Conservation (phyloP, 768 basidiomycete genomes). For the Rhodocollybia butyracea region DNA sequence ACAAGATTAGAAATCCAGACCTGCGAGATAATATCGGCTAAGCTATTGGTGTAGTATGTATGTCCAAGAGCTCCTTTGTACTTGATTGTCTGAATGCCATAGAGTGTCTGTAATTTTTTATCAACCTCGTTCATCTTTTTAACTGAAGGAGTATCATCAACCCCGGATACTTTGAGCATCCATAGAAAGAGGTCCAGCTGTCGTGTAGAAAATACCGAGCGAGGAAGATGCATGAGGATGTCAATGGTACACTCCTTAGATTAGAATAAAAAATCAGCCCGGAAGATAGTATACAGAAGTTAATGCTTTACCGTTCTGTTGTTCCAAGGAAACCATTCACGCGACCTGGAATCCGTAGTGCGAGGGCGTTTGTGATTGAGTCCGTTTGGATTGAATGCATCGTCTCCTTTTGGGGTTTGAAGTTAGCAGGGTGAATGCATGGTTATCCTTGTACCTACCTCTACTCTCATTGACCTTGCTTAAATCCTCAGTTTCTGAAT, state of each 20-base stretch:
- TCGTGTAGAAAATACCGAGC: not conserved
- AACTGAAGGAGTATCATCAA: conserved; percentile 3
- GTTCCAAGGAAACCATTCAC: not conserved
- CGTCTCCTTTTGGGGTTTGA: too few species aligned
- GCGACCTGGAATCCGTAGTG: not conserved
- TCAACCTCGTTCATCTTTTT: not conserved
- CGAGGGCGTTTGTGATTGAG: not conserved
- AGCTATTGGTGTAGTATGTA: conserved; percentile 26
- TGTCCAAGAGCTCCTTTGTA: conserved; percentile 29
- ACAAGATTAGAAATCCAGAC: not conserved
- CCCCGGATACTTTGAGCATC: not conserved
- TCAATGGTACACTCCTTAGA: conserved; percentile 1
- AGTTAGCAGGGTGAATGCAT: too few species aligned
- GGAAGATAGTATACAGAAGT: not conserved
- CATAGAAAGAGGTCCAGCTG: not conserved
- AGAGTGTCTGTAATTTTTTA: conserved; percentile 17
- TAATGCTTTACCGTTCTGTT: not conserved
- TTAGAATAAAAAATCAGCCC: not conserved
- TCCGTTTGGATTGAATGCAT: not conserved
- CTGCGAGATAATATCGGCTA: conserved; percentile 10
- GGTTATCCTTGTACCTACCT: too few species aligned
- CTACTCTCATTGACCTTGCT: not conserved
- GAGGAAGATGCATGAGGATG: conserved; percentile 3
- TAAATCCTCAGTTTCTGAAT: not conserved
- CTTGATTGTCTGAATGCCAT: conserved; percentile 24